These are phyloP conservation scores for Candida mesenterica DNA, from an alignment of 1,139 yeast genomes.

Conservation along the genomic window DNA sequence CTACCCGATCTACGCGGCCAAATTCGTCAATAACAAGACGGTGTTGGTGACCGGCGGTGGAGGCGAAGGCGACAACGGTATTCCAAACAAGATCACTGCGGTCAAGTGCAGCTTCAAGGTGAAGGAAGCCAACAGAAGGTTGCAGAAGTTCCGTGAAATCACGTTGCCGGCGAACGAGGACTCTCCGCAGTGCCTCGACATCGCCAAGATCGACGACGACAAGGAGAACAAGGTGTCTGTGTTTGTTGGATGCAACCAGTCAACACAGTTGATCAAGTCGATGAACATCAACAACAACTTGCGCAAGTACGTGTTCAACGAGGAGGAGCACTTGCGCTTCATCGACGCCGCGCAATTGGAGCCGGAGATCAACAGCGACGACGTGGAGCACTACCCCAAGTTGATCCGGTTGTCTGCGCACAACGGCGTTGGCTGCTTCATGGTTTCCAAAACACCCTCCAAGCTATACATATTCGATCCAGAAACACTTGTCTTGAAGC, in stretches of 20 bases:
- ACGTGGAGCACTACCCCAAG: slow-evolving; percentile 59
- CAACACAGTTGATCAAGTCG: slow-evolving; percentile 50
- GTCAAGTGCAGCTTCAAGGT: slow-evolving; percentile 56
- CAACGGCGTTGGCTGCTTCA: slow-evolving; percentile 57
- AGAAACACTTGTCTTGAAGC: slow-evolving; percentile 46
- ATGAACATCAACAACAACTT: slow-evolving; percentile 70
- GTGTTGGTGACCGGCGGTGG: slow-evolving; percentile 90
- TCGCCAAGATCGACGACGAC: slow-evolving; percentile 28
- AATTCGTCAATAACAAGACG: slow-evolving; percentile 60
- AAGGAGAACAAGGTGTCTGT: slow-evolving; percentile 45
- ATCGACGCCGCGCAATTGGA: slow-evolving; percentile 59
- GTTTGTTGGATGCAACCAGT: slow-evolving; percentile 74
- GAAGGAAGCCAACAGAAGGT: slow-evolving; percentile 45
- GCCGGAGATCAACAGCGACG: slow-evolving; percentile 25
- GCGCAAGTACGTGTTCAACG: slow-evolving; percentile 57
- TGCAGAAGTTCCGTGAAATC: slow-evolving; percentile 64
- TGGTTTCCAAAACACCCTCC: slow-evolving; percentile 63
- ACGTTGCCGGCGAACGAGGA: slow-evolving; percentile 63
- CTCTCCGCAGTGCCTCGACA: slow-evolving; percentile 71
- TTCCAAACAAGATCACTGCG: slow-evolving; percentile 82
- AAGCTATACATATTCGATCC: slow-evolving; percentile 59
- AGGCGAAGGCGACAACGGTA: slow-evolving; percentile 87
- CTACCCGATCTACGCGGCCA: slow-evolving; percentile 80
- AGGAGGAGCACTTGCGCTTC: slow-evolving; percentile 60
- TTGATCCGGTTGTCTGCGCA: slow-evolving; percentile 52